These are phyloP conservation scores for Chaetomium strumarium DNA, from an alignment of 2,329 filamentous ascomycete species.

Conservation along the genomic window DNA sequence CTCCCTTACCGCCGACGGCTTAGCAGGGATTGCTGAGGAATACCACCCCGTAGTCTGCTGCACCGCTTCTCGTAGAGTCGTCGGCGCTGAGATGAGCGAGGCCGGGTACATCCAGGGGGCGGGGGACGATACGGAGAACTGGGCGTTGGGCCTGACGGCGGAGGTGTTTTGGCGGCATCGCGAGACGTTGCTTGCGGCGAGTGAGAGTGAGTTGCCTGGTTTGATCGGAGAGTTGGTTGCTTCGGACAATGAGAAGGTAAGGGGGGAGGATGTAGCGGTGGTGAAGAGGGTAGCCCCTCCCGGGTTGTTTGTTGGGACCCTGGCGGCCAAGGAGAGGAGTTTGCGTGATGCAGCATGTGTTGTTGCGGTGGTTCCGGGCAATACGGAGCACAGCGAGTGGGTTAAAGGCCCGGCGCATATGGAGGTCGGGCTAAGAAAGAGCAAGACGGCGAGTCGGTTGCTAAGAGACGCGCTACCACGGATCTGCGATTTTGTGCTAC, in stretches of 20 bases:
- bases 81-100: constrained; percentile 52
- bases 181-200: constrained; percentile 51
- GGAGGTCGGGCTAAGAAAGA: constrained; percentile 60
- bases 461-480: constrained; percentile 64
- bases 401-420: constrained; percentile 34
- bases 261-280: constrained; percentile 10
- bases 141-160: constrained; percentile 76
- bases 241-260: constrained; percentile 20
- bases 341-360: constrained; percentile 29
- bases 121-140: constrained; percentile 90
- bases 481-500: constrained; percentile 52
- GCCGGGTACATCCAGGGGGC: constrained; percentile 88
- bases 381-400: constrained; percentile 42
- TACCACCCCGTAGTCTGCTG: constrained; percentile 76
- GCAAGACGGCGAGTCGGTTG: constrained; percentile 76
- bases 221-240: constrained; percentile 44
- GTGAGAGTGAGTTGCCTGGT: constrained; percentile 57
- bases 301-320: constrained; percentile 33
- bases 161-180: constrained; percentile 71
- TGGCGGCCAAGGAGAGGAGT: constrained; percentile 25
- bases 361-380: constrained; percentile 39
- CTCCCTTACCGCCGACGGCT: constrained; percentile 4
- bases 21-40: constrained; percentile 41
- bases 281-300: constrained; percentile 5
- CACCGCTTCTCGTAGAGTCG: constrained; percentile 70